phyloP scores from a whole-genome alignment of 1,139 yeast genomes.

The Protomyces gravidus region DNA sequence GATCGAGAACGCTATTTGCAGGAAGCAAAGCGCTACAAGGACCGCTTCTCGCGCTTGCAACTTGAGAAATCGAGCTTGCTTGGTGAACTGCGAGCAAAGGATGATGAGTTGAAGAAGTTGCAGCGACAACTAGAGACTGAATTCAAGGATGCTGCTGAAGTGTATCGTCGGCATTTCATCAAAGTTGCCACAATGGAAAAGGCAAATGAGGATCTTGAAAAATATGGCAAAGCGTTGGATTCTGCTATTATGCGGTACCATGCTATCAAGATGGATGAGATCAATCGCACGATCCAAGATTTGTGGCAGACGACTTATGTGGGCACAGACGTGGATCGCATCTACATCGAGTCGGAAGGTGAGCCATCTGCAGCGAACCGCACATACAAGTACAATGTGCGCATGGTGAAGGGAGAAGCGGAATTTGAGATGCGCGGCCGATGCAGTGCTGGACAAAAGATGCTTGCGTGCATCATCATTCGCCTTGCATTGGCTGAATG shows the following conservation, averaged over 20 bases:
- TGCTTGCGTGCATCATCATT: conserved; percentile 84
- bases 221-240: conserved; percentile 81
- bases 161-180: conserved; percentile 67
- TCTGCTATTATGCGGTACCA: conserved; percentile 91
- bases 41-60: conserved; percentile 54
- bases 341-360: conserved; percentile 76
- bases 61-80: conserved; percentile 59
- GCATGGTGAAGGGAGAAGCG: conserved; percentile 86
- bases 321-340: conserved; percentile 95
- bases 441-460: conserved; percentile 97
- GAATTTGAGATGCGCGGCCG: conserved; percentile 97
- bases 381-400: conserved; percentile 87
- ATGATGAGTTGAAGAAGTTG: conserved; percentile 60
- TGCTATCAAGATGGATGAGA: conserved; percentile 84
- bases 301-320: conserved; percentile 91
- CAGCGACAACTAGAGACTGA: conserved; percentile 62
- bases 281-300: conserved; percentile 80
- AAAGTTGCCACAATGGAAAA: conserved; percentile 70
- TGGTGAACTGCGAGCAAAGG: conserved; percentile 82
- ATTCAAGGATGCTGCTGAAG: conserved; percentile 60
- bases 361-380: conserved; percentile 60
- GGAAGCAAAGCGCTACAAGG: conserved; percentile 54
- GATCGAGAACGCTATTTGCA: conserved; percentile 62
- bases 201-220: conserved; percentile 78
- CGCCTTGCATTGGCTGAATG: conserved; percentile 92